Percentiles rank a stretch among this genome's conserved stretches.
Evolutionary conservation across 148 eudicot species (phyloP).

Genomic region (Mesembryanthemum crystallinum): DNA sequence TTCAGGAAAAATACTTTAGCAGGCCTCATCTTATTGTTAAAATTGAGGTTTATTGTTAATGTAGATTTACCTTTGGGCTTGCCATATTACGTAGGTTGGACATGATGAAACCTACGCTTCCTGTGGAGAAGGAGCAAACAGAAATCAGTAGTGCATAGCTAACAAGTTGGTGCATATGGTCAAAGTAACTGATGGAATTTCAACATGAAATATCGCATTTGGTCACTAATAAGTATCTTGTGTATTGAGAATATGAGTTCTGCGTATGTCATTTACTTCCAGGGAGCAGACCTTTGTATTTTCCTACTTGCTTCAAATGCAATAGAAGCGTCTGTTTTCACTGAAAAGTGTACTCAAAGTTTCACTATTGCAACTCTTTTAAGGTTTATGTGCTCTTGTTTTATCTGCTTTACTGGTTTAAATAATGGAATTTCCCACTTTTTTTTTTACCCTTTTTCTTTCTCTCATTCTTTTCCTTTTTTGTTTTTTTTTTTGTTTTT

Average conservation of each 20-base stretch:
- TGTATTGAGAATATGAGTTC: conserved; percentile 7
- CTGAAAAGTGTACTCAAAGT: conserved; percentile 6
- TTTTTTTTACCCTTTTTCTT: neutral
- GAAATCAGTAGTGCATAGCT: neutral
- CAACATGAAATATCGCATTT: neutral
- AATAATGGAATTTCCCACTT: neutral
- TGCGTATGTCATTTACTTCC: neutral
- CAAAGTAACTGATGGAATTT: neutral
- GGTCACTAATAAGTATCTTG: neutral
- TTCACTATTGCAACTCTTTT: conserved; percentile 19
- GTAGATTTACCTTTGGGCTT: neutral
- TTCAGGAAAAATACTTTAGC: conserved; percentile 6
- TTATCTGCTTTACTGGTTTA: conserved; percentile 10
- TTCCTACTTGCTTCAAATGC: conserved; percentile 10
- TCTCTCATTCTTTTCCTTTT: neutral
- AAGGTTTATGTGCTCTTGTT: conserved; percentile 12
- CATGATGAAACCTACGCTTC: neutral
- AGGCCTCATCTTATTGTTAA: neutral
- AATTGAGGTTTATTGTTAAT: neutral
- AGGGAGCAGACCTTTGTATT: too few relatives aligned
- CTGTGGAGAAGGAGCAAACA: neutral
- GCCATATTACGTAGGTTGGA: neutral
- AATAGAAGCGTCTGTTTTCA: conserved; percentile 9
- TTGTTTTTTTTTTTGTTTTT: neutral
- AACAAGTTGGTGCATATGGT: neutral